Evolutionary conservation across 768 basidiomycete species (phyloP).

Genomic region (Myochromella boudieri): DNA sequence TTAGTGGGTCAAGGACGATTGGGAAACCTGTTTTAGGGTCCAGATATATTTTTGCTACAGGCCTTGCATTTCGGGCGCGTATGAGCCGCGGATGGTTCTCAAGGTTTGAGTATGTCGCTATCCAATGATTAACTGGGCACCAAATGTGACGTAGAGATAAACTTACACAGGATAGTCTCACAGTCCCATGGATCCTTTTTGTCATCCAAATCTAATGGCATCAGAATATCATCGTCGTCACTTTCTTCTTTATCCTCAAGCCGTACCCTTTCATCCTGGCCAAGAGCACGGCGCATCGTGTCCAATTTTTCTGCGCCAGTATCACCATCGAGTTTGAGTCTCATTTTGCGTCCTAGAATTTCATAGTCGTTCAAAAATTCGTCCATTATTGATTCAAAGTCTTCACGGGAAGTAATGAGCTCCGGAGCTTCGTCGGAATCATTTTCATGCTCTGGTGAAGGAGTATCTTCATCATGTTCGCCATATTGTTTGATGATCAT

Average conservation of each 20-base stretch:
- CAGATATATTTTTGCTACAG: constrained; percentile 63
- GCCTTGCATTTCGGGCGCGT: constrained; percentile 54
- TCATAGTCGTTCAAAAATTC: constrained; percentile 94
- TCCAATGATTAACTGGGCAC: not conserved
- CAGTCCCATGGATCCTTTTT: constrained; percentile 91
- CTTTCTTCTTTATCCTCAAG: constrained; percentile 35
- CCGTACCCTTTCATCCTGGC: constrained; percentile 61
- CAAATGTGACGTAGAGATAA: not conserved
- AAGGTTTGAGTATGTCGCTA: constrained; percentile 95
- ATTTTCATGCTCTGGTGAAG: constrained; percentile 29
- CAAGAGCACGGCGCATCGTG: constrained; percentile 74
- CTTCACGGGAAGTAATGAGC: constrained; percentile 78
- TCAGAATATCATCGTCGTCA: constrained; percentile 41
- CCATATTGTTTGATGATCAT: constrained; percentile 84
- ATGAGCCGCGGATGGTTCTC: constrained; percentile 96
- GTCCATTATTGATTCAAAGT: constrained; percentile 89
- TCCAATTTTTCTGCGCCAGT: constrained; percentile 78
- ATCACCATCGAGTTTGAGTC: constrained; percentile 69
- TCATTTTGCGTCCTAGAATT: constrained; percentile 84
- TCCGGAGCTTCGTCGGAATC: constrained; percentile 67
- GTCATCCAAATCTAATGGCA: constrained; percentile 48
- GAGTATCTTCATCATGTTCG: constrained; percentile 42
- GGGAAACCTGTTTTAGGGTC: constrained; percentile 82
- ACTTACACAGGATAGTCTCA: constrained; percentile 90
- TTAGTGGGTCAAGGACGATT: constrained; percentile 34